These are phyloP conservation scores for Cichorium intybus DNA, from an alignment of 140 eudicot genomes.

Conservation along the genomic window DNA sequence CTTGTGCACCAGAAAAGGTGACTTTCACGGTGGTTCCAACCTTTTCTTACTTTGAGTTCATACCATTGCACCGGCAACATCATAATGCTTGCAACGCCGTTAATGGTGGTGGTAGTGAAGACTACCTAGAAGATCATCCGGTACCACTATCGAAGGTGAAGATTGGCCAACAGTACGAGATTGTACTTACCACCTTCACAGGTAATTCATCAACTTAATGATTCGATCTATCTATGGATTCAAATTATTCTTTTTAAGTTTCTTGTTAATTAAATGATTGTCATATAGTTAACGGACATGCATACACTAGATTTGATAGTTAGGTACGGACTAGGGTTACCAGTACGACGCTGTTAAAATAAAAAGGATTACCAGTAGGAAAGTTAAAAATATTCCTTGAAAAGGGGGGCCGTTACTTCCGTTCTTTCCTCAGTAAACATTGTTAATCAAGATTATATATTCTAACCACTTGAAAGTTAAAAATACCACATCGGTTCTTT, in stretches of 20 bases:
- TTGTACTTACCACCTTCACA: conserved; percentile 77
- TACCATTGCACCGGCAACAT: conserved; percentile 51
- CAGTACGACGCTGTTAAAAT: no score
- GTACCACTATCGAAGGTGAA: conserved; percentile 58
- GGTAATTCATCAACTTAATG: conserved; percentile 32
- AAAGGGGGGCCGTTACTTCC: no score
- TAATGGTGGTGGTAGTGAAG: conserved; percentile 24
- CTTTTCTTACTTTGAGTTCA: conserved; percentile 76
- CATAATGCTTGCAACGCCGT: conserved; percentile 3
- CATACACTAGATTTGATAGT: neutral
- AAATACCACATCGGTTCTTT: no score
- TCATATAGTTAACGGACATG: neutral
- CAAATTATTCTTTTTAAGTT: no score
- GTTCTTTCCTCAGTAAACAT: no score
- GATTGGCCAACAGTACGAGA: conserved; percentile 76
- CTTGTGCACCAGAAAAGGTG: conserved; percentile 53
- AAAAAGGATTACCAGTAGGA: no score
- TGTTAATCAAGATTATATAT: no score
- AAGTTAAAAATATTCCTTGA: no score
- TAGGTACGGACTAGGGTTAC: neutral
- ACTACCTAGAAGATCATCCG: conserved; percentile 62
- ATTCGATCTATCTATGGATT: neutral
- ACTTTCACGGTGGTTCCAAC: conserved; percentile 73
- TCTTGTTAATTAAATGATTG: no score
- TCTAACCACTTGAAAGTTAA: no score